Percentiles rank a stretch among this genome's conserved stretches.
phyloP scores from a whole-genome alignment of 2,329 filamentous ascomycete genomes.

The Diaporthe ilicicola region DNA sequence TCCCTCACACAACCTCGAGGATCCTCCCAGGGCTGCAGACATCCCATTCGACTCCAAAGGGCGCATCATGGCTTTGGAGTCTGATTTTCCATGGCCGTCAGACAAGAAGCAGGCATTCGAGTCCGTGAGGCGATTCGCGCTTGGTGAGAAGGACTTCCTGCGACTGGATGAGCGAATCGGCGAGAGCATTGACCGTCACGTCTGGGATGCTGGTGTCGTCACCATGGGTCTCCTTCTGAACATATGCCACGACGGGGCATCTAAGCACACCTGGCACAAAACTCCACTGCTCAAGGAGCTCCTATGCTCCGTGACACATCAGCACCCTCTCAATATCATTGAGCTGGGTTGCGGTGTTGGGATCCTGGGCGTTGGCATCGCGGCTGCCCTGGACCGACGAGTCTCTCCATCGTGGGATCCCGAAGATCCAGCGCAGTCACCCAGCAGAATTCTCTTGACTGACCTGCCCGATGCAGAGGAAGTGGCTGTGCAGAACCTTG shows the following conservation, averaged over 20 bases:
- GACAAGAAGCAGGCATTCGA: slow-evolving; percentile 34
- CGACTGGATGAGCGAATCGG: slow-evolving; percentile 63
- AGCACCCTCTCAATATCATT: slow-evolving; percentile 50
- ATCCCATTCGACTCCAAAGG: slow-evolving; percentile 42
- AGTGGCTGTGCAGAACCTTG: slow-evolving; percentile 58
- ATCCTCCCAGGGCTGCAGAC: slow-evolving; percentile 35
- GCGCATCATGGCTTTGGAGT: slow-evolving; percentile 55
- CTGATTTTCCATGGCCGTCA: slow-evolving; percentile 39
- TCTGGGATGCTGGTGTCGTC: slow-evolving; percentile 66
- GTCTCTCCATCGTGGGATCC: neutral
- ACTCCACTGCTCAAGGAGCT: slow-evolving; percentile 41
- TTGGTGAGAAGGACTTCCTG: slow-evolving; percentile 42
- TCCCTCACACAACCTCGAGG: slow-evolving; percentile 28
- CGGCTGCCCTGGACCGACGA: slow-evolving; percentile 40
- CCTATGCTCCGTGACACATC: slow-evolving; percentile 38
- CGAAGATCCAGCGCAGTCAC: slow-evolving; percentile 24
- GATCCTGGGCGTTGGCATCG: slow-evolving; percentile 61
- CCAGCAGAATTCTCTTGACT: slow-evolving; percentile 56
- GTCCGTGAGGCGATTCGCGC: slow-evolving; percentile 44
- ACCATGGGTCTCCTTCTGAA: slow-evolving; percentile 45
- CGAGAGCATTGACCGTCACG: slow-evolving; percentile 66
- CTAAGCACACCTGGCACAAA: neutral
- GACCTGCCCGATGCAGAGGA: slow-evolving; percentile 64
- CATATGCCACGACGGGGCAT: slow-evolving; percentile 9
- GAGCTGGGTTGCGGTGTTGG: slow-evolving; percentile 68